Base-by-base conservation (phyloP, 2,329 filamentous ascomycete species). In the Aspergillus brasiliensis region DNA sequence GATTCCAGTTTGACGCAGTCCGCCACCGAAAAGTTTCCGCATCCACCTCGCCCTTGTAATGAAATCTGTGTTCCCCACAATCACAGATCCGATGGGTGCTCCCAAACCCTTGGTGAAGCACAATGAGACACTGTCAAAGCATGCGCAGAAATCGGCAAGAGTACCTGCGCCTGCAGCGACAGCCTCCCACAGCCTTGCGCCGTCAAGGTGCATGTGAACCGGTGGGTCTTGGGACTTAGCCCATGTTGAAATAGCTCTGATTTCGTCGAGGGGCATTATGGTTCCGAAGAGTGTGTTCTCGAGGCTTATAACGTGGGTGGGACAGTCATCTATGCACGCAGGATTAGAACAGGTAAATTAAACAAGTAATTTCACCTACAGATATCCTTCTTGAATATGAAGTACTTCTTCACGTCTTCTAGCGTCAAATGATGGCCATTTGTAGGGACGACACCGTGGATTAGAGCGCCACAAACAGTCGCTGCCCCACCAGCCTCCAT, bases 201-300 rank as follows among this genome's bases (percentile, higher is more conserved):
- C 90, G 68, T 94, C 91, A 62, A 89, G 80, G 72, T 93, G 90
- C 73, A 91, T 78, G 56, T 82, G 81, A 59, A 92, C 86, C 11
- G 31, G 31, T 34, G 31, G 31, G 19, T 81, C 58, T 69, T 58
- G 34, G 8, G 13, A 4, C 2, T 78, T 80, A 2, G 87, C 90
- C 78, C 88, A 95, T 0, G 77, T 77, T 0, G 85, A 81, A 68
- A 95, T 94, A 46, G 82, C 80, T 59, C 78, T 80, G 8, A 87
- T 82, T 72, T 94, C 91, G 2, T 77, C 76, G 1, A 94, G 80
- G 0, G 91, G 91, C 80, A 89, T 88, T 38, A 95, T 80, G 60
- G 86, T 86, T 38, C 91, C 91, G 51, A 84, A 84, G 54, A 94
- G 82, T 1, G 91, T 95, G 72, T 94, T 93, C 71, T 95, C 91